A percentile compares a stretch with the other conserved stretches of the same genome.
Evolutionary conservation across 139 green algal species (phyloP).

Genomic region (Tetradesmus obliquus): DNA sequence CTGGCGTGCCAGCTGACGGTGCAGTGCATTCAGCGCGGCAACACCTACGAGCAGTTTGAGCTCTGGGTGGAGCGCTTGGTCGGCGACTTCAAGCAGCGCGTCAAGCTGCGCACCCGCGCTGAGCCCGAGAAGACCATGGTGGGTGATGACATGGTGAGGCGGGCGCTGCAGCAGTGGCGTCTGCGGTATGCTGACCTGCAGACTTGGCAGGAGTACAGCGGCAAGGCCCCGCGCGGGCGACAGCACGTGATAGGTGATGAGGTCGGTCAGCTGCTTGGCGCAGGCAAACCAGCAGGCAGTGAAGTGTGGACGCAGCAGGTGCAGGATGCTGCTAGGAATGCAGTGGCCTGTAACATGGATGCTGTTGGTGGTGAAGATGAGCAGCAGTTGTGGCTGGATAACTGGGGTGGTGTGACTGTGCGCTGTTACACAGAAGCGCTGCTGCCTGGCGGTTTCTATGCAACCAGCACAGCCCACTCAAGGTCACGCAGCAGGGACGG

Average conservation of each 20-base stretch:
- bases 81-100: not conserved
- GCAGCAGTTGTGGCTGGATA: not conserved
- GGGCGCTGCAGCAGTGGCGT: not conserved
- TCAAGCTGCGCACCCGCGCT: not conserved
- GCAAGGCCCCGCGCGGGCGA: not conserved
- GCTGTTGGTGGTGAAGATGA: not conserved
- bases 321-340: not conserved
- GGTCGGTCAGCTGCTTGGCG: not conserved
- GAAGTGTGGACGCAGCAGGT: not conserved
- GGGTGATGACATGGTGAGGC: not conserved
- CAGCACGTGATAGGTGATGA: not conserved
- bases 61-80: not conserved
- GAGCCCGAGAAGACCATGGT: conserved; percentile 20
- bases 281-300: not conserved
- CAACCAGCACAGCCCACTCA: not conserved
- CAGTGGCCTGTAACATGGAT: not conserved
- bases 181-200: not conserved
- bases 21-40: not conserved
- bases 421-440: not conserved
- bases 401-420: not conserved
- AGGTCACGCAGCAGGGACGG: not conserved
- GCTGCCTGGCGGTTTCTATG: not conserved
- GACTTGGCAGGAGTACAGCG: conserved; percentile 10
- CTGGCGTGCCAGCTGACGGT: conserved; percentile 3
- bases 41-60: not conserved